Evolutionary conservation across 495 filamentous ascomycete genomes (phyloP), one percentile per base, ranked within the genome.

Genomic region (Wilcoxina mikolae): DNA sequence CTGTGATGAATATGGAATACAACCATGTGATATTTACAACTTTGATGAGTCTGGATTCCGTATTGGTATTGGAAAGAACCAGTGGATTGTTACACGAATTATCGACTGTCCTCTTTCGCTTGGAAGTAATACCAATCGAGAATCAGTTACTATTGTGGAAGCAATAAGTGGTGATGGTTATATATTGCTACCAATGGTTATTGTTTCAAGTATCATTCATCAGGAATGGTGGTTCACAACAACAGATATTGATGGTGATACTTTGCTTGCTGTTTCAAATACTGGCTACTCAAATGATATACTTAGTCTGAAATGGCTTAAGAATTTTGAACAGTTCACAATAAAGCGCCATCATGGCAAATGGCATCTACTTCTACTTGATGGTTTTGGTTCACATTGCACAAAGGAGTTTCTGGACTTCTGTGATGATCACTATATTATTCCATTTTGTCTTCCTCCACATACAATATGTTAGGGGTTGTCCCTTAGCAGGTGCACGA

Each of bases 1-100:
- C 11, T n/a, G 38, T 11, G 35, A 47, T 2, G 22, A 58, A 23
- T 53, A 55, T 51, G 41, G 44, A 3, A 57, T 66, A 46, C 0
- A 29, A 25, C 3, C 4, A 12, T 26, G 47, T 3, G 59, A 65
- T 54, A 56, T 58, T 15, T 66, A 51, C n/a, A 66, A 60, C 46
- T 53, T 65, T 51, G 59, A 66, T 55, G 56, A 66, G 35, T 62
- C 52, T n/a, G 53, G 55, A 20, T 65, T 66, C 51, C 29, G 49
- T 3, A 56, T 65, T 58, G 54, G 58, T 1, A 58, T 60, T 7
- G 47, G 44, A 4, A 41, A 48, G 17, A 46, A 60, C 49, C 27
- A 53, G 28, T 48, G 39, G 53, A 48, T 48, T 29, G 9, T 55
- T 12, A 55, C 53, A 12, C 4, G 18, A 9, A 26, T 49, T n/a